Evolutionary conservation across 345 rosid genomes (phyloP).

Genomic region (Salix dunnii): DNA sequence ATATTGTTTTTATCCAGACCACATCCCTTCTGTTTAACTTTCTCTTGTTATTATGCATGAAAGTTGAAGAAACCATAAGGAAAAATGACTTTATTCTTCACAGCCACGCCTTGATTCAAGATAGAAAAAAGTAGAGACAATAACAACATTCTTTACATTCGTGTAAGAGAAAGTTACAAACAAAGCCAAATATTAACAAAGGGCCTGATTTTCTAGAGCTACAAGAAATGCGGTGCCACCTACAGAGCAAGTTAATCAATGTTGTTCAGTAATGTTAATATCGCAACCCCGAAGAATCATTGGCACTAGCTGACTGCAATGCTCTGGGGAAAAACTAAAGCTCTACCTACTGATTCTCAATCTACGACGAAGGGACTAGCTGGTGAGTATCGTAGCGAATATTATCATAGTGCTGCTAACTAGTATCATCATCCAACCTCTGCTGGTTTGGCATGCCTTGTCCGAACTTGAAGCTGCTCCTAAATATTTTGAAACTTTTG

Average conservation of each 20-base stretch:
- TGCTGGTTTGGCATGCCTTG: conserved; percentile 38
- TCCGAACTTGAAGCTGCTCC: conserved; percentile 34
- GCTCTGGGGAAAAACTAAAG: conserved; percentile 28
- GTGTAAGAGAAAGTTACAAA: conserved; percentile 5
- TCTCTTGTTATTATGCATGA: neutral
- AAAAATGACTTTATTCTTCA: neutral
- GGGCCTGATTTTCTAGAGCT: conserved; percentile 7
- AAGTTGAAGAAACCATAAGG: neutral
- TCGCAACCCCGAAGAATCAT: conserved; percentile 47
- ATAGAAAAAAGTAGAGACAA: neutral
- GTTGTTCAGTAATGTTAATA: conserved; percentile 62
- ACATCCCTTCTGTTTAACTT: neutral
- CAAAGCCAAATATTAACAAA: neutral
- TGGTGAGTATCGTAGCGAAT: conserved; percentile 65
- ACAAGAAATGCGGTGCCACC: conserved; percentile 17
- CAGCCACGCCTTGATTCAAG: neutral
- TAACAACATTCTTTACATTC: neutral
- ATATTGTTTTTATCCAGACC: neutral
- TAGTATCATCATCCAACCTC: conserved; percentile 74
- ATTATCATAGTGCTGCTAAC: conserved; percentile 78
- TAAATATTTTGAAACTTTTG: conserved; percentile 28
- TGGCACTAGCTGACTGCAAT: conserved; percentile 22
- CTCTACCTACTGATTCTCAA: conserved; percentile 4
- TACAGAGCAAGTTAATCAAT: conserved; percentile 53
- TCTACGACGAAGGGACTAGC: conserved; percentile 25